These are phyloP conservation scores for Pyrenophora seminiperda DNA, from an alignment of 2,329 filamentous ascomycete species.

Conservation along the genomic window DNA sequence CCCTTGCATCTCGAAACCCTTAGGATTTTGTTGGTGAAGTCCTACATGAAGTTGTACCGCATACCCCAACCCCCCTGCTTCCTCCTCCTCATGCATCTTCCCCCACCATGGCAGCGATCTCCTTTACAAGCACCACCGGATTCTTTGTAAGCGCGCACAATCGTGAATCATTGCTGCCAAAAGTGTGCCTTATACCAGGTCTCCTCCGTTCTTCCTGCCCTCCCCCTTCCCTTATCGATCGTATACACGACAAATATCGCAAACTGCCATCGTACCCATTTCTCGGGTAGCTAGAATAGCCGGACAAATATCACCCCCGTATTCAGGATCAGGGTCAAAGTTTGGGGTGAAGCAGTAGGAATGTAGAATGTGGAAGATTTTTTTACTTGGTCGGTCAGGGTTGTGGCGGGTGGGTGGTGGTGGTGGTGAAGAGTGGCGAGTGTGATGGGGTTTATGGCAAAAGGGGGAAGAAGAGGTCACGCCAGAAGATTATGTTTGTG, in stretches of 20 bases:
- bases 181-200: constrained; percentile 51
- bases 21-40: too few species aligned
- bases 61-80: constrained; percentile 16
- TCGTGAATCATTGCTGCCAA: constrained; percentile 51
- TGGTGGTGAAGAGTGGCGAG: constrained; percentile 49
- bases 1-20: too few species aligned
- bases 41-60: too few species aligned
- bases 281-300: too few species aligned
- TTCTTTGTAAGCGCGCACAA: constrained; percentile 48
- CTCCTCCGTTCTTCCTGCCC: constrained; percentile 48
- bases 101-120: constrained; percentile 40
- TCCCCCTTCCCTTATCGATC: constrained; percentile 46
- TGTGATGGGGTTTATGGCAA: constrained; percentile 49
- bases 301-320: too few species aligned
- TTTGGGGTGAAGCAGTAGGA: constrained; percentile 54
- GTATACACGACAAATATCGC: constrained; percentile 50
- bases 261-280: constrained; percentile 40
- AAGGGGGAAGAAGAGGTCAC: constrained; percentile 57
- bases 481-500: constrained; percentile 65
- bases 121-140: constrained; percentile 28
- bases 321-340: constrained; percentile 50
- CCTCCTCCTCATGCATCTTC: constrained; percentile 26
- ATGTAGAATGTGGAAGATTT: constrained; percentile 48
- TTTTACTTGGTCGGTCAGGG: constrained; percentile 47
- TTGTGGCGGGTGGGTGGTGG: constrained; percentile 52